Percentiles rank a stretch among this genome's conserved stretches.
Conservation (phyloP, 2,329 filamentous ascomycete genomes). For the Diaporthe citriasiana region DNA sequence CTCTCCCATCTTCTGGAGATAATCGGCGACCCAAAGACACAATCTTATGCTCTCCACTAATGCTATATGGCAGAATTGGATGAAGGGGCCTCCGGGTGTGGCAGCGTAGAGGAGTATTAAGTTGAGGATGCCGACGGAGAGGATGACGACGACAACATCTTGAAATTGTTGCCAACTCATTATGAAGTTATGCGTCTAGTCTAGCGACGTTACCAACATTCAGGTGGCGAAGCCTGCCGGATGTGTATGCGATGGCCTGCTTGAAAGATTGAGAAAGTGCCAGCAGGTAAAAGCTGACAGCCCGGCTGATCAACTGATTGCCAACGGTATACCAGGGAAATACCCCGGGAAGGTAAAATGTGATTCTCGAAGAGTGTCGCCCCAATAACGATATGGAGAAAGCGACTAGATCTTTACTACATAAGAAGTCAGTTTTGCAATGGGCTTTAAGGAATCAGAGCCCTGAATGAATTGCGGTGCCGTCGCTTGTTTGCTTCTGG, state of each 20-base stretch:
- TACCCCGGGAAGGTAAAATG: not conserved
- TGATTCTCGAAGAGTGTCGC: not conserved
- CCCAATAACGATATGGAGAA: too few species aligned
- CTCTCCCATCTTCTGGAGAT: not conserved
- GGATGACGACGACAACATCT: not conserved
- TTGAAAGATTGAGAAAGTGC: not conserved
- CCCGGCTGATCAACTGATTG: not conserved
- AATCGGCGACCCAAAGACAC: not conserved
- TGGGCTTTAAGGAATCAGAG: not conserved
- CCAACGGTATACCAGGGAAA: fast-evolving
- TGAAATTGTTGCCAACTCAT: not conserved
- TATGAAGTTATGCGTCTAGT: not conserved
- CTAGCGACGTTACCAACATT: not conserved
- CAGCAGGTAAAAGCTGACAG: not conserved
- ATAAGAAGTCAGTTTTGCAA: too few species aligned
- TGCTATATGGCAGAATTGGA: not conserved
- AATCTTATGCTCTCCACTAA: not conserved
- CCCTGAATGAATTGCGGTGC: not conserved
- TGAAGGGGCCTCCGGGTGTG: not conserved
- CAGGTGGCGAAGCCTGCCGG: too few species aligned
- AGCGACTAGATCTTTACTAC: not conserved
- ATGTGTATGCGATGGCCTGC: not conserved
- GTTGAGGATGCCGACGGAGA: not conserved
- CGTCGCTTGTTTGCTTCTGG: not conserved
- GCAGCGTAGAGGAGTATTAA: not conserved